Evolutionary conservation across 2,329 filamentous ascomycete species (phyloP).

Genomic region (Calonectria pseudoreteaudii): DNA sequence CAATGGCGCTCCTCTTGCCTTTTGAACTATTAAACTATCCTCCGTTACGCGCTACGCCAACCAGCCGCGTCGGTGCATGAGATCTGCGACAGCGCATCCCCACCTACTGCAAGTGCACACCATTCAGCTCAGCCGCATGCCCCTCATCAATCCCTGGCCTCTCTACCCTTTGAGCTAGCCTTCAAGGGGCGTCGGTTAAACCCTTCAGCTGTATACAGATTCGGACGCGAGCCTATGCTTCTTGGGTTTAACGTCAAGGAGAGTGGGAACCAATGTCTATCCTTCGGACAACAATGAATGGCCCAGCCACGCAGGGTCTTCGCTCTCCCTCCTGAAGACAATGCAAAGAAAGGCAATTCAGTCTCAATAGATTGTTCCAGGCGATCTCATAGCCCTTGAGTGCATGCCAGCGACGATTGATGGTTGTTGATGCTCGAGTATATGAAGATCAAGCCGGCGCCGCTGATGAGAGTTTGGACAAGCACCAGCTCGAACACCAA

Average conservation of each 20-base stretch:
- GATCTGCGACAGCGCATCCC: neutral
- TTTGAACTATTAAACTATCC: neutral
- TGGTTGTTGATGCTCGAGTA: constrained; percentile 17
- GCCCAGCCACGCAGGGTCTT: constrained; percentile 28
- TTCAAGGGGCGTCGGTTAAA: neutral
- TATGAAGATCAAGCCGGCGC: constrained; percentile 30
- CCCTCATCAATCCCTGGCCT: neutral
- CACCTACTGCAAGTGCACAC: neutral
- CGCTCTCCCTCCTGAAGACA: constrained; percentile 25
- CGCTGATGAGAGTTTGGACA: neutral
- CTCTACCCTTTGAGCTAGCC: neutral
- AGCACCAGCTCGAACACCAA: neutral
- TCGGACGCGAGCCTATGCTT: neutral
- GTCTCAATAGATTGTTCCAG: neutral
- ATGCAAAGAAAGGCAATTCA: constrained; percentile 20
- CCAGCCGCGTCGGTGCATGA: constrained; percentile 8
- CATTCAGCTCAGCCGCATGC: neutral
- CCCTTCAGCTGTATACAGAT: neutral
- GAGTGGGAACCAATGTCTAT: neutral
- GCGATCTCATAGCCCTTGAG: neutral
- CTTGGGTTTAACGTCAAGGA: constrained; percentile 2
- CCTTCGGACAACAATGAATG: neutral
- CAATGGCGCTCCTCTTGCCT: neutral
- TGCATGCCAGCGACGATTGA: constrained; percentile 28
- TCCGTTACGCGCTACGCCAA: neutral